Conservation (phyloP, 2,329 filamentous ascomycete genomes). For the Metarhizium guizhouense region DNA sequence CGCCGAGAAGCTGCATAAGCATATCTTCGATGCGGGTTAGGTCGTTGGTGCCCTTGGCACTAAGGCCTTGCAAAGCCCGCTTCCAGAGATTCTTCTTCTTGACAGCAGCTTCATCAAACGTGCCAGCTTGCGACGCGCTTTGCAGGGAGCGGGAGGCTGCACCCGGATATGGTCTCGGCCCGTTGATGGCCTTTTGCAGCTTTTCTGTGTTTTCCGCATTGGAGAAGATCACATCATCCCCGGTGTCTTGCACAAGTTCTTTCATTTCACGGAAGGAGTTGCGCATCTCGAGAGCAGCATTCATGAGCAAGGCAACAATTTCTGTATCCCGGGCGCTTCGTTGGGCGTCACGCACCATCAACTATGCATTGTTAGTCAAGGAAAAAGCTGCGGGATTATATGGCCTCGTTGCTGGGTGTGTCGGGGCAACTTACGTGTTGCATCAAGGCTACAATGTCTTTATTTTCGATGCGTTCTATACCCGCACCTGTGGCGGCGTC, state of each 20-base stretch:
- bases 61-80: constrained; percentile 83
- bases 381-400: background rate
- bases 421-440: constrained; percentile 59
- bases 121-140: constrained; percentile 45
- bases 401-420: too few relatives aligned
- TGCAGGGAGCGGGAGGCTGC: constrained; percentile 52
- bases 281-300: constrained; percentile 92
- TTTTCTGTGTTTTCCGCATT: constrained; percentile 83
- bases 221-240: constrained; percentile 76
- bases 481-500: constrained; percentile 81
- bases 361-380: constrained; percentile 32
- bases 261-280: constrained; percentile 95
- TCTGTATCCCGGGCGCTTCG: constrained; percentile 94
- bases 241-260: constrained; percentile 76
- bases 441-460: constrained; percentile 96
- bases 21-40: constrained; percentile 82
- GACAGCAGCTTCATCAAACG: constrained; percentile 46
- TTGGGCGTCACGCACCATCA: constrained; percentile 94
- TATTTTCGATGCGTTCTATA: constrained; percentile 86
- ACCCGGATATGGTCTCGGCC: constrained; percentile 73
- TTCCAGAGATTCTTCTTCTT: constrained; percentile 95
- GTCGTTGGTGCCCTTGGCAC: constrained; percentile 80
- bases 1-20: constrained; percentile 83
- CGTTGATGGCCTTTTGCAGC: constrained; percentile 73
- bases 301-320: constrained; percentile 87